Conservation (phyloP, 1,284 basidiomycete species). For the Gastroboletus turbinatus region DNA sequence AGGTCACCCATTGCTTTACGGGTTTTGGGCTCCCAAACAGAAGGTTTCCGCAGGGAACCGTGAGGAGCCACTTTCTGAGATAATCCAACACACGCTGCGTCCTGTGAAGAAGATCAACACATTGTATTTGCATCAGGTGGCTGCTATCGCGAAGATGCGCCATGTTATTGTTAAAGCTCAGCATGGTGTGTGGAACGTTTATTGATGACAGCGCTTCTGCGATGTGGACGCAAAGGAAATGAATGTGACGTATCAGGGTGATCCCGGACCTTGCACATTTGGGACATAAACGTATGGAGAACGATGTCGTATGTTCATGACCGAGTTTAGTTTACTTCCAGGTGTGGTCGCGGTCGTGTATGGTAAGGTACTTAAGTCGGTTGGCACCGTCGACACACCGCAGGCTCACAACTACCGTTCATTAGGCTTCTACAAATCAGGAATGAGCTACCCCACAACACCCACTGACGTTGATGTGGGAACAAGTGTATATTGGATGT, state of each 20-base stretch:
- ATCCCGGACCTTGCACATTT: conserved; percentile 68
- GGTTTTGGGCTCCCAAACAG: no score
- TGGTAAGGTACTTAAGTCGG: no score
- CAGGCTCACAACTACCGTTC: background rate
- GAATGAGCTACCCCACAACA: conserved; percentile 30
- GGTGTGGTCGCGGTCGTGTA: no score
- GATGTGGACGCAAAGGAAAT: conserved; percentile 81
- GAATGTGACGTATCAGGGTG: conserved; percentile 71
- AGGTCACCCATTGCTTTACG: background rate
- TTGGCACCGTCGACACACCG: no score
- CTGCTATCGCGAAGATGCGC: conserved; percentile 48
- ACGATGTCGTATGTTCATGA: conserved; percentile 45
- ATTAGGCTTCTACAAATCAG: conserved; percentile 45
- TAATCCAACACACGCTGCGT: conserved; percentile 55
- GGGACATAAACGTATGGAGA: conserved; percentile 54
- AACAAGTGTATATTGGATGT: conserved; percentile 61
- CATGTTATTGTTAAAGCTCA: conserved; percentile 42
- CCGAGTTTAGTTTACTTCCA: background rate
- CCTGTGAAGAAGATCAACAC: conserved; percentile 66
- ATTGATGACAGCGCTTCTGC: conserved; percentile 38
- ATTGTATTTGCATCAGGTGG: conserved; percentile 21
- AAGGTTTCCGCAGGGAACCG: conserved; percentile 28
- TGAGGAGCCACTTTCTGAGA: conserved; percentile 55
- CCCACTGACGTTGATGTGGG: conserved; percentile 34
- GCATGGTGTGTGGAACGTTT: background rate